These are phyloP conservation scores for Pholiota conissans DNA, from an alignment of 768 basidiomycete genomes.

Conservation along the genomic window DNA sequence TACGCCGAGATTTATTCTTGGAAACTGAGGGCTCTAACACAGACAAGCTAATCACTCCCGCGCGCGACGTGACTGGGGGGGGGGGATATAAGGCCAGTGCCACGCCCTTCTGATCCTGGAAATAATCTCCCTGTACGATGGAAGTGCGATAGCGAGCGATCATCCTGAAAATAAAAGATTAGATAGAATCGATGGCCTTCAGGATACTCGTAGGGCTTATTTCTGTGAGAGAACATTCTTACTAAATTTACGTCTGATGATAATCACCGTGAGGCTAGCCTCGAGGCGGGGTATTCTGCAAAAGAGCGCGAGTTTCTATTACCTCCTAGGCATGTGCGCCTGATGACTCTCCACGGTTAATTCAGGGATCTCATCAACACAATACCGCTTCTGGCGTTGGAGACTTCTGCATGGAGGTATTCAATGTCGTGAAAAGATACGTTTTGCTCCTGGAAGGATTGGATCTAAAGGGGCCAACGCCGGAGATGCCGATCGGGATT, in stretches of 20 bases:
- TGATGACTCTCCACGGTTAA: background rate
- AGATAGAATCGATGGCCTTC: background rate
- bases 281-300: background rate
- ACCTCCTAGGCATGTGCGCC: background rate
- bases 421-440: too few relatives aligned
- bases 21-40: background rate
- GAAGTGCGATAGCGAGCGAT: background rate
- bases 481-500: background rate
- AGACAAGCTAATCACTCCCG: background rate
- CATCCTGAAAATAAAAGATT: background rate
- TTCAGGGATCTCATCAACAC: background rate
- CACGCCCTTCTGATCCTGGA: background rate
- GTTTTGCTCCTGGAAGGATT: too few relatives aligned
- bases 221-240: background rate
- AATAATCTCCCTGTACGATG: background rate
- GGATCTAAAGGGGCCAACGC: too few relatives aligned
- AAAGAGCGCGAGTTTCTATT: background rate
- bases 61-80: background rate
- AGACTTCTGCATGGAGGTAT: background rate
- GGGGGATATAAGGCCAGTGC: background rate
- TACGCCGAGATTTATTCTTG: background rate
- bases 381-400: background rate
- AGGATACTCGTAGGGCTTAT: background rate
- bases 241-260: background rate
- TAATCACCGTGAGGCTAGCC: background rate